phyloP scores from a whole-genome alignment of 2,329 filamentous ascomycete genomes.

The Colletotrichum sp. region DNA sequence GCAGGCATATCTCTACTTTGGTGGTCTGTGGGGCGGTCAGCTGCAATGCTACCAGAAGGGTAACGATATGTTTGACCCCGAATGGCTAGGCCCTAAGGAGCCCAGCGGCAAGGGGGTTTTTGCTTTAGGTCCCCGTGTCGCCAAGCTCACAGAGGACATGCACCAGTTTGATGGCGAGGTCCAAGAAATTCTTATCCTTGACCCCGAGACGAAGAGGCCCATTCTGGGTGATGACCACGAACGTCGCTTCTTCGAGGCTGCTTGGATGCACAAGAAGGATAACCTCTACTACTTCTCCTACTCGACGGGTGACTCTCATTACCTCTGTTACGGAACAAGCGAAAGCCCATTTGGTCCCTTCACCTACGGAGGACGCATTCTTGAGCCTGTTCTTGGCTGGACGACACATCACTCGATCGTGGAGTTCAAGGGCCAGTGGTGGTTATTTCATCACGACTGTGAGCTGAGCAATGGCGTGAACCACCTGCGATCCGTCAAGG shows the following conservation, averaged over 20 bases:
- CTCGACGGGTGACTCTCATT: conserved; percentile 81
- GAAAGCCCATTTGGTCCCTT: conserved; percentile 73
- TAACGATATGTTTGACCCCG: conserved; percentile 57
- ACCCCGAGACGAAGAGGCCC: conserved; percentile 62
- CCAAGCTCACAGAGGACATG: conserved; percentile 70
- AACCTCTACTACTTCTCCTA: conserved; percentile 79
- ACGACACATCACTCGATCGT: conserved; percentile 83
- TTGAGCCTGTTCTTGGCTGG: conserved; percentile 81
- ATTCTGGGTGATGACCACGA: conserved; percentile 73
- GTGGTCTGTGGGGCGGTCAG: conserved; percentile 82
- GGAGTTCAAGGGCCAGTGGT: conserved; percentile 75
- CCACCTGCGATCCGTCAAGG: conserved; percentile 76
- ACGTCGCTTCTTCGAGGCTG: conserved; percentile 79
- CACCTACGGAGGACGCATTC: conserved; percentile 71
- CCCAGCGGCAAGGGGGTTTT: conserved; percentile 57
- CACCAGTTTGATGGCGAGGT: conserved; percentile 60
- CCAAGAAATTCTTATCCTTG: conserved; percentile 68
- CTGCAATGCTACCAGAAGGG: conserved; percentile 74
- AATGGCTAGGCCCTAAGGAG: conserved; percentile 63
- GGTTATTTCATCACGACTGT: conserved; percentile 79
- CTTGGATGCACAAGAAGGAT: conserved; percentile 78
- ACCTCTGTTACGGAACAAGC: conserved; percentile 71
- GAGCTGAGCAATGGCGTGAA: conserved; percentile 71
- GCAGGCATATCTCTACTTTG: conserved; percentile 65
- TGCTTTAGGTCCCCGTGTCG: conserved; percentile 72